Evolutionary conservation across 2,329 filamentous ascomycete genomes (phyloP), one percentile per base, ranked within the genome.

Genomic region (Sclerotinia minor): DNA sequence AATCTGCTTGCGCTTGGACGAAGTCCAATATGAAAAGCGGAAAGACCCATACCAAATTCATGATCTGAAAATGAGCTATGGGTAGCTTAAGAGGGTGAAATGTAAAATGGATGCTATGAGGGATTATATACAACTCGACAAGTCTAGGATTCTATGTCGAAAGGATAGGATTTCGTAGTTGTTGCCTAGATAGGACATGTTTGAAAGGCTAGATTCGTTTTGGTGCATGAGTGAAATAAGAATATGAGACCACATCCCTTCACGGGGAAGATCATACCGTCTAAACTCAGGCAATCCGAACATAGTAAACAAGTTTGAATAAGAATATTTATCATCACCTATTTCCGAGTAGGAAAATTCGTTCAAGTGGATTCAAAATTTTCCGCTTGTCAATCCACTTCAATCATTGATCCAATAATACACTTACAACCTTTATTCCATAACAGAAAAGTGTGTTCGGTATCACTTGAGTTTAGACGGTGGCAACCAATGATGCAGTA

Each of bases 1-100:
- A 74, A 57, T 72, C 73, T 26, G 65, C 15, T 44, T 67, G 47
- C 4, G 65, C 65, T 29, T 66, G 53, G 19, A 44, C 64, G 24
- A 47, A n/a, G 8, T 26, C 38, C 2, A 52, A 32, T 58, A 61
- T 45, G 5, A 54, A 19, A 53, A 67, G 13, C 3, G 47, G 5
- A 29, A 67, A 7, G 17, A 38, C 26, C 59, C 15, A 44, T 29
- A 26, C 47, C 19, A 32, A 44, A 32, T 24, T 63, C 65, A 67
- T 67, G 21, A 26, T 63, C 32, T 11, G 35, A 3, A 4, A 15
- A 38, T n/a, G 15, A 9, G 45, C 45, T 63, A 21, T 26, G 44
- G 47, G 50, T 50, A 50, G 32, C 32, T 52, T 32, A n/a, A 63
- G n/a, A 0, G n/a, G 2, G 26, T 26, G 32, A 26, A 41, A 17